phyloP scores from a whole-genome alignment of 257 asterid genomes.

The Ballota nigra region DNA sequence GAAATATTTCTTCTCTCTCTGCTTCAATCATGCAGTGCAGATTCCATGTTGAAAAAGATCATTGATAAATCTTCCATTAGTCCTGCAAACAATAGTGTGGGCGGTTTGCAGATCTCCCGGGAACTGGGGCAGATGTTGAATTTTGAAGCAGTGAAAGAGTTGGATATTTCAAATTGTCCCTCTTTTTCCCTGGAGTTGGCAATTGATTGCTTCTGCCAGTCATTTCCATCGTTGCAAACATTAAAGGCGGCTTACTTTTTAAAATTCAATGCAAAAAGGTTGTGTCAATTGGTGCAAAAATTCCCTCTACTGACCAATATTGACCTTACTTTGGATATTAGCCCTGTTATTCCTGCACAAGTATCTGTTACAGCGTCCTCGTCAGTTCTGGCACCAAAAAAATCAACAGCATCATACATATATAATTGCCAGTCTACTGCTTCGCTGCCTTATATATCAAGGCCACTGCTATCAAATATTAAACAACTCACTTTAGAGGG shows the following conservation, averaged over 20 bases:
- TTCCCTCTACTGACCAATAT: conserved; percentile 52
- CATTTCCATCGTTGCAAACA: conserved; percentile 67
- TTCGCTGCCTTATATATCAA: conserved; percentile 26
- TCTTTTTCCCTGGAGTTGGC: conserved; percentile 55
- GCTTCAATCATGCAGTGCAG: conserved; percentile 43
- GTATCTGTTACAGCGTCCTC: conserved; percentile 49
- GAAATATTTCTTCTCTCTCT: conserved; percentile 52
- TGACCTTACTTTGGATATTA: conserved; percentile 68
- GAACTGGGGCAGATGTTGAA: conserved; percentile 37
- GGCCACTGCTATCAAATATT: conserved; percentile 43
- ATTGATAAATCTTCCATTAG: conserved; percentile 34
- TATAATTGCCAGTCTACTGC: conserved; percentile 25
- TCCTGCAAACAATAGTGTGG: conserved; percentile 26
- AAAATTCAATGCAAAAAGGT: conserved; percentile 40
- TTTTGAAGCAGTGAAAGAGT: conserved; percentile 69
- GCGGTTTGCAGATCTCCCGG: conserved; percentile 28
- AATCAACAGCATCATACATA: conserved; percentile 23
- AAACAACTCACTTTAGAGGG: conserved; percentile 69
- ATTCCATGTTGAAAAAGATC: conserved; percentile 36
- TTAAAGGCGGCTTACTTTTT: conserved; percentile 62
- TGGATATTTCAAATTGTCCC: conserved; percentile 83
- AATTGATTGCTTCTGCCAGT: conserved; percentile 55
- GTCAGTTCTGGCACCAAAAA: conserved; percentile 29
- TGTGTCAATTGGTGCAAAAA: conserved; percentile 51
- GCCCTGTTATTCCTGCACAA: conserved; percentile 58